These are phyloP conservation scores for Capsicum pubescens DNA, from an alignment of 257 asterid genomes.

Conservation along the genomic window DNA sequence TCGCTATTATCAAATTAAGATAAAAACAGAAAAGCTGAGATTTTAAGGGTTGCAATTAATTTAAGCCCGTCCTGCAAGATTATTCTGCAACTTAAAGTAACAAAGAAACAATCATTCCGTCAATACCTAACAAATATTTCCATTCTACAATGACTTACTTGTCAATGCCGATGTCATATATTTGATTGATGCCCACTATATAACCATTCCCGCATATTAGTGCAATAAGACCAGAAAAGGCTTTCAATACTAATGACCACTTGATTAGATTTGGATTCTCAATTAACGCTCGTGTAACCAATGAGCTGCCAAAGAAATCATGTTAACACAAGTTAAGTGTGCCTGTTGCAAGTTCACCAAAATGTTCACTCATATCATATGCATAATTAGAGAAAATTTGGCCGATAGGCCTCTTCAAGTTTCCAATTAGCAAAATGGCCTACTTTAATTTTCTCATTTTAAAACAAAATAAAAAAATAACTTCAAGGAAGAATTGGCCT, in stretches of 20 bases:
- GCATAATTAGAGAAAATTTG: no score
- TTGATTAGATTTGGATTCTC: conserved; percentile 92
- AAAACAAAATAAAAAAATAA: no score
- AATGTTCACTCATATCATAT: neutral
- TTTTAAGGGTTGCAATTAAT: neutral
- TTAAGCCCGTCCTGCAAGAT: neutral
- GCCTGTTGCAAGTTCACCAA: conserved; percentile 17
- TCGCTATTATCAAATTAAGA: neutral
- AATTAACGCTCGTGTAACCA: conserved; percentile 81
- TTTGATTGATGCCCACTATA: conserved; percentile 96
- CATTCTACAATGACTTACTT: conserved; percentile 59
- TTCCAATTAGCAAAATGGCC: no score
- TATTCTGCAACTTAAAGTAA: conserved; percentile 12
- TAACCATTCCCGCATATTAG: conserved; percentile 97
- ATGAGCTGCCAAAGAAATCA: conserved; percentile 61
- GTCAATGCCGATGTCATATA: conserved; percentile 97
- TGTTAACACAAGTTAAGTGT: conserved; percentile 24
- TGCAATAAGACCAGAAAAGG: conserved; percentile 82
- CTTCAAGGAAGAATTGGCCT: no score
- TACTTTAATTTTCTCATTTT: no score
- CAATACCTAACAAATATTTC: neutral
- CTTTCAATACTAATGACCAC: conserved; percentile 91
- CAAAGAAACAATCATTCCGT: neutral
- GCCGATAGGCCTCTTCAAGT: no score
- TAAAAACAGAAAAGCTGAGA: neutral